Percentiles rank a stretch among this genome's conserved stretches.
These are phyloP conservation scores for Dactylellina haptotyla DNA, from an alignment of 2,329 filamentous ascomycete species.

Conservation along the genomic window DNA sequence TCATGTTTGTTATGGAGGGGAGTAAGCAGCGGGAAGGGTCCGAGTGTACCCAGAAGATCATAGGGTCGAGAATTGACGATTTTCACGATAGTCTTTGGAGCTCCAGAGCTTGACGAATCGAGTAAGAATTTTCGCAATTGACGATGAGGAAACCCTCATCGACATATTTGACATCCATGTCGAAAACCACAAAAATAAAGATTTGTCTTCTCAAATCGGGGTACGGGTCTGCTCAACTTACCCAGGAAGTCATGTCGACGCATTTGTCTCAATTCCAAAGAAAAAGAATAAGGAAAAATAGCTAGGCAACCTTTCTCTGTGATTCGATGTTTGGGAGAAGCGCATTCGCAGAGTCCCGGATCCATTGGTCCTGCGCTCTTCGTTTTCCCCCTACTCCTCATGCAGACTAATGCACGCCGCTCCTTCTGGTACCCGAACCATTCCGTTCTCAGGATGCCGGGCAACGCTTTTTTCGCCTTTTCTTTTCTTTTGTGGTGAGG, in stretches of 20 bases:
- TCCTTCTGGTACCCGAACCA: slow-evolving; percentile 14
- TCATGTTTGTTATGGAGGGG: not conserved
- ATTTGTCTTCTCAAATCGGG: not conserved
- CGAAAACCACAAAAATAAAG: not conserved
- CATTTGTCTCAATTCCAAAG: not conserved
- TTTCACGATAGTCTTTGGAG: not conserved
- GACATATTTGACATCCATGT: not conserved
- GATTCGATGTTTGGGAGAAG: not conserved
- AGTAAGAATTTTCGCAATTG: not conserved
- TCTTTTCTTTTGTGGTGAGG: no score
- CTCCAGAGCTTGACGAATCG: not conserved
- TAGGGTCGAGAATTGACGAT: no score
- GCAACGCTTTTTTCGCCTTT: not conserved
- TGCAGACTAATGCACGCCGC: slow-evolving; percentile 41
- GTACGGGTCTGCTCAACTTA: slow-evolving; percentile 15
- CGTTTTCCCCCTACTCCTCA: not conserved
- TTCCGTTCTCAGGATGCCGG: slow-evolving; percentile 42
- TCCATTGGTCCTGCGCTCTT: slow-evolving; percentile 29
- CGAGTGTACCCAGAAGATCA: no score
- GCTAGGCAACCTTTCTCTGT: slow-evolving; percentile 28
- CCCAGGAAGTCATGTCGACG: slow-evolving; percentile 29
- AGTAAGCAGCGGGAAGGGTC: no score
- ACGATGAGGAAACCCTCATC: not conserved
- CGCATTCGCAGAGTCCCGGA: slow-evolving; percentile 24
- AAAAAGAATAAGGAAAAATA: slow-evolving; percentile 1